A percentile compares a stretch with the other conserved stretches of the same genome.
Evolutionary conservation across 352 stramenopile genomes (phyloP).

Genomic region (Phytophthora aleatoria): DNA sequence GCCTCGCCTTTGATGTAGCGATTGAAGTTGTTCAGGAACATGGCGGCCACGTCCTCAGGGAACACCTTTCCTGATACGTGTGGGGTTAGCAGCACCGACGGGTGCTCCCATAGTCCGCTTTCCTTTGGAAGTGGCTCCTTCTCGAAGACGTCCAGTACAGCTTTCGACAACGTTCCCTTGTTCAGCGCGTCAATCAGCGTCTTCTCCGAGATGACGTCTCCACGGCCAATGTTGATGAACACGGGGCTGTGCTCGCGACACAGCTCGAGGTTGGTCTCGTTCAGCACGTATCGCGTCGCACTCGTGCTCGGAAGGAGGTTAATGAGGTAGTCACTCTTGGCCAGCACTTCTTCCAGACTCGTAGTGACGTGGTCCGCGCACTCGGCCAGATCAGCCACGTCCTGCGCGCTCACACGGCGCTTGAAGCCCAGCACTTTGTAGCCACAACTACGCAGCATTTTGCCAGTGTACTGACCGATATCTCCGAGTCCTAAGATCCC

Average conservation of each 20-base stretch:
- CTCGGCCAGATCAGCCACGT: slow-evolving; percentile 22
- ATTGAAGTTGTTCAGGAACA: slow-evolving; percentile 75
- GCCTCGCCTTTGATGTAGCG: slow-evolving; percentile 43
- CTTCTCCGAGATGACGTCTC: slow-evolving; percentile 75
- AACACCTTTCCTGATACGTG: slow-evolving; percentile 84
- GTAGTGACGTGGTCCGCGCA: slow-evolving; percentile 45
- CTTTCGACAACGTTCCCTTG: slow-evolving; percentile 54
- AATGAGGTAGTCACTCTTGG: slow-evolving; percentile 77
- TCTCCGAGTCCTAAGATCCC: slow-evolving; percentile 56
- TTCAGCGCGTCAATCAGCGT: slow-evolving; percentile 71
- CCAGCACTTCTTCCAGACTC: slow-evolving; percentile 53
- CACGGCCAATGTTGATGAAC: slow-evolving; percentile 89
- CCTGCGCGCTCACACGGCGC: slow-evolving; percentile 32
- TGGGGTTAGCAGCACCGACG: slow-evolving; percentile 73
- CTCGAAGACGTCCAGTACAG: slow-evolving; percentile 70
- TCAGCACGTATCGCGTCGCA: slow-evolving; percentile 69
- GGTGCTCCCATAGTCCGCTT: slow-evolving; percentile 70
- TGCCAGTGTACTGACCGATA: slow-evolving; percentile 55
- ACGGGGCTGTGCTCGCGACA: slow-evolving; percentile 60
- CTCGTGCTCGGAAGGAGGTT: slow-evolving; percentile 83
- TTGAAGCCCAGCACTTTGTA: slow-evolving; percentile 69
- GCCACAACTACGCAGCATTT: slow-evolving; percentile 43
- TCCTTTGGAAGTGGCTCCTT: slow-evolving; percentile 53
- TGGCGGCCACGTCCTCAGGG: slow-evolving; percentile 68
- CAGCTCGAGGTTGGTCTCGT: slow-evolving; percentile 44